Evolutionary conservation across 495 filamentous ascomycete genomes (phyloP).

Genomic region (Penicillium paxilli): DNA sequence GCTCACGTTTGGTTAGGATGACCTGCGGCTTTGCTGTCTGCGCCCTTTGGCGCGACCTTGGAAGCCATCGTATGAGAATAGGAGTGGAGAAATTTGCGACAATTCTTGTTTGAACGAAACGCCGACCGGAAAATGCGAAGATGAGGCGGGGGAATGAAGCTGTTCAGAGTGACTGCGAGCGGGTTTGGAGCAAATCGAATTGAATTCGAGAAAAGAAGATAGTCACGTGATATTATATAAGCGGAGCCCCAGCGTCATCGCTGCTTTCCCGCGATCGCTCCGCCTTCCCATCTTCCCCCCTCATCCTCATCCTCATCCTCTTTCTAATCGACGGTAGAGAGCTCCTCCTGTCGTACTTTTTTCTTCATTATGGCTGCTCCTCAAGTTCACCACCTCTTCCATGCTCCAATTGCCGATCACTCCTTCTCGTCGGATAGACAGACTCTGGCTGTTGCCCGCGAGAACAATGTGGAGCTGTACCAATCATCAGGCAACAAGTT

Average conservation of each 20-base stretch:
- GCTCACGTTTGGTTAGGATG: conserved; percentile 75
- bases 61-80: conserved; percentile 35
- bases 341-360: conserved; percentile 96
- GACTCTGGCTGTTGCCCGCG: conserved; percentile 87
- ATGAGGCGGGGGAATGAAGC: conserved; percentile 8
- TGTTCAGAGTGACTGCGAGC: too few relatives aligned
- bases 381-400: conserved; percentile 95
- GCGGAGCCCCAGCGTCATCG: conserved; percentile 24
- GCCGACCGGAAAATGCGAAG: background rate
- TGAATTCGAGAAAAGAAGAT: conserved; percentile 11
- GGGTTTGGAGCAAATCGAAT: conserved; percentile 11
- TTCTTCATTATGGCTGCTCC: conserved; percentile 71
- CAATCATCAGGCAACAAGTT: conserved; percentile 70
- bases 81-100: background rate
- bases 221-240: conserved; percentile 33
- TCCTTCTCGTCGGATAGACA: conserved; percentile 91
- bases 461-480: conserved; percentile 91
- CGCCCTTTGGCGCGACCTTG: conserved; percentile 35
- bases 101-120: background rate
- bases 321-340: conserved; percentile 86
- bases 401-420: conserved; percentile 94
- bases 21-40: conserved; percentile 36
- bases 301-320: conserved; percentile 7
- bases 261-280: conserved; percentile 7
- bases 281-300: too few relatives aligned